Base-by-base conservation (phyloP, 345 rosid genomes). In the Litchi chinensis region DNA sequence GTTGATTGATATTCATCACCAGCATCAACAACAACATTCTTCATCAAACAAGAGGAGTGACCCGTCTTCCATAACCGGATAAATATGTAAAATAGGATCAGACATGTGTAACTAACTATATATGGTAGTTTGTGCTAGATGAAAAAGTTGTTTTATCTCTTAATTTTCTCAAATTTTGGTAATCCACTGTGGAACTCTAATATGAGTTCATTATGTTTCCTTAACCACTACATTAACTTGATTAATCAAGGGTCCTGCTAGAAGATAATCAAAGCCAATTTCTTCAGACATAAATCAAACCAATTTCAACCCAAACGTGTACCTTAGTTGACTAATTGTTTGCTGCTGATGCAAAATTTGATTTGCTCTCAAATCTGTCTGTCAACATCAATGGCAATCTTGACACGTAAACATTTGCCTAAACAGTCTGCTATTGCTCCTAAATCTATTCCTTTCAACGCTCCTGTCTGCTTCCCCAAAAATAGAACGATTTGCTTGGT, bases 41-140 rank as follows among this genome's bases (percentile, higher is more conserved):
- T 82, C 87, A 13, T 86, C 93, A 43, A 88, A 73, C 86, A 91
- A 81, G 83, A 86, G 91, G 86, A 85, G 85, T 68, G 97, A 92
- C 57, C 96, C 96, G 59, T 88, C 91, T 70, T 84, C 89, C 2
- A 75, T 89, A 11, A 87, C 86, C 10, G 93, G 90, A 19, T 92
- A 56, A 48, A 24, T 12, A 12, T 40, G 56, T 24, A 77, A 19
- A 41, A 22, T 39, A 28, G 16, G 6, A 68, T 15, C 10, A 9
- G 18, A 21, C n/a, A 60, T 11, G 5, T 65, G n/a, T 48, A 32
- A 7, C 16, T 63, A 28, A 43, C 5, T 10, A 8, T 44, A 28
- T 21, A 39, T 11, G 1, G 28, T 73, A 22, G 32, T 15, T 16
- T 66, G n/a, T 39, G 10, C 5, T 18, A 66, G 48, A 39, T 66